Conservation (phyloP, 2,329 filamentous ascomycete genomes). For the Keithomyces neogunnii region DNA sequence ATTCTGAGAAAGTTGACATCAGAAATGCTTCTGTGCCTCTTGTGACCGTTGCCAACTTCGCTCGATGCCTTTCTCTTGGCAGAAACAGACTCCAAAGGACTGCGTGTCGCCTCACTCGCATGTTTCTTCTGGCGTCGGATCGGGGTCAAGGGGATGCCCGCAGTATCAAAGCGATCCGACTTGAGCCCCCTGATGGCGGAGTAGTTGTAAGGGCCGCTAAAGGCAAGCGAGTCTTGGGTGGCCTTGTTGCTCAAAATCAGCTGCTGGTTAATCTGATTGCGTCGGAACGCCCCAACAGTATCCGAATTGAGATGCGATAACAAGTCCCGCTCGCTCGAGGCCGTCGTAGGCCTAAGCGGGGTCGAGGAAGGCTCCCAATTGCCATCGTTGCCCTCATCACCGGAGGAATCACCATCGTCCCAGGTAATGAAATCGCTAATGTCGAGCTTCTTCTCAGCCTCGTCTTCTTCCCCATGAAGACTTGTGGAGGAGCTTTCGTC, state of each 20-base stretch:
- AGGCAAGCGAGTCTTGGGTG: constrained; percentile 53
- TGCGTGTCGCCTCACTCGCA: constrained; percentile 35
- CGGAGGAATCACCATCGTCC: constrained; percentile 48
- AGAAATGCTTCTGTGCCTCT: constrained; percentile 51
- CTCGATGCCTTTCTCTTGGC: constrained; percentile 48
- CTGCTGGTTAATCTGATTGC: constrained; percentile 54
- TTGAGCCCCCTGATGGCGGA: constrained; percentile 56
- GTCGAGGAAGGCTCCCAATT: constrained; percentile 44
- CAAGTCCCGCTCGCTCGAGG: constrained; percentile 37
- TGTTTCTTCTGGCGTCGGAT: constrained; percentile 49
- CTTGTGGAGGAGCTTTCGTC: constrained; percentile 37
- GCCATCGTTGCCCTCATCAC: constrained; percentile 47
- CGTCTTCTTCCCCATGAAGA: constrained; percentile 47
- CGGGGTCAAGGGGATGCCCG: constrained; percentile 60
- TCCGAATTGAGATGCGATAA: constrained; percentile 55
- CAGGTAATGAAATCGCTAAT: constrained; percentile 69
- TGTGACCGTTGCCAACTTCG: constrained; percentile 36
- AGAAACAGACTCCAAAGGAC: constrained; percentile 38
- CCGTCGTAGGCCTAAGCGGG: constrained; percentile 39
- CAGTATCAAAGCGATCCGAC: constrained; percentile 56
- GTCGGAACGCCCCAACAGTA: constrained; percentile 71
- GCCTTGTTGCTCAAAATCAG: constrained; percentile 52
- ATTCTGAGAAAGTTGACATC: constrained; percentile 42
- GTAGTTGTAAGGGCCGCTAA: constrained; percentile 51
- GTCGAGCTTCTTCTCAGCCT: constrained; percentile 55